Base-by-base conservation (phyloP, 1,284 basidiomycete genomes). In the Trametes versicolor region DNA sequence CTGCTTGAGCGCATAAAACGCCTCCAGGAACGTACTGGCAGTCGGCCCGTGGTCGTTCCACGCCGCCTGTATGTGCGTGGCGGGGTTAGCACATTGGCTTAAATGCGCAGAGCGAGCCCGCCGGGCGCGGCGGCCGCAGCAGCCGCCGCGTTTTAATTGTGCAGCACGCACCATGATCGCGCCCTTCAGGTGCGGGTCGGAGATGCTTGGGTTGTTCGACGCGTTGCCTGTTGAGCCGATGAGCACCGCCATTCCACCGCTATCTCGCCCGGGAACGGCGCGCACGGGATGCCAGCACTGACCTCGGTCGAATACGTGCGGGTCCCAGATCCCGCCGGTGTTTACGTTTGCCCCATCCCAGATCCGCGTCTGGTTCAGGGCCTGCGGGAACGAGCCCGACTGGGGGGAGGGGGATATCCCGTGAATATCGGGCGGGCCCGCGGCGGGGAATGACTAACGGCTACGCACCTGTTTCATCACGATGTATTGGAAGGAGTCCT, bases 401-500 rank as follows among this genome's bases (percentile, higher is more conserved):
- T 73, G 21, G 6, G 34, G 13, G 19, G 2, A n/a, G n/a, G 39
- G 17, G 27, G 25, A 37, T 9, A 36, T 57, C 58, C 48, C 59
- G 49, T 52, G 29, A 53, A 58, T 29, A 39, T 57, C 54, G 53
- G 48, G n/a, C 9, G 2, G 25, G 36, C 12, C 25, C 9, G 47
- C 48, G 1, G 41, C 39, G 37, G 34, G 8, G 15, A 34, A 47
- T 67, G 63, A 64, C 66, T 64, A 64, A 67, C 8, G 23, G 27
- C 17, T 23, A 39, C 27, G 36, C 58, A 70, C 72, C 59, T 64
- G 71, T 58, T 78, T 78, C 58, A 76, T 73, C 15, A 76, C 76
- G 57, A 76, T 75, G 61, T 76, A 75, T 19, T 71, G 70, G 64
- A 77, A 73, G 2, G 60, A 71, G 53, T 76, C 77, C 60, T 77